Conservation (phyloP, 345 rosid genomes). For the Odontarrhena argentea region DNA sequence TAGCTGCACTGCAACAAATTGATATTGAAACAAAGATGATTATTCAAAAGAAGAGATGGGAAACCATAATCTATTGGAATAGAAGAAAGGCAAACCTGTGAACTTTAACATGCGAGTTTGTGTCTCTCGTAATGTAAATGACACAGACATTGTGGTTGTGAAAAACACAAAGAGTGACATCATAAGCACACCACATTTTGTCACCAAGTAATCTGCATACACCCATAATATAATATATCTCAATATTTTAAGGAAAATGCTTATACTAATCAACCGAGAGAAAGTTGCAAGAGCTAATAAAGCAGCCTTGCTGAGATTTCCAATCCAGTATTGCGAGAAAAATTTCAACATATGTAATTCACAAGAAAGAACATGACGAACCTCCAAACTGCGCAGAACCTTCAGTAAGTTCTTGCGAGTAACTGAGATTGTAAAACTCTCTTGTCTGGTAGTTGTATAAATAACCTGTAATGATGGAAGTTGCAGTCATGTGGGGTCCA, state of each 20-base stretch:
- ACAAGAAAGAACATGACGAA: constrained; percentile 39
- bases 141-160: constrained; percentile 99
- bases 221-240: constrained; percentile 13
- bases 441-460: constrained; percentile 83
- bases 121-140: constrained; percentile 96
- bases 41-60: constrained; percentile 23
- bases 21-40: constrained; percentile 41
- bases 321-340: constrained; percentile 7
- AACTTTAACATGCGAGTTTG: constrained; percentile 98
- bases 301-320: constrained; percentile 13
- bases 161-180: constrained; percentile 98
- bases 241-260: not conserved
- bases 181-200: constrained; percentile 98
- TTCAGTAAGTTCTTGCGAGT: constrained; percentile 75
- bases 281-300: constrained; percentile 18
- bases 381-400: constrained; percentile 94
- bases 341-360: not conserved
- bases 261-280: constrained; percentile 19
- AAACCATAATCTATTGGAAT: constrained; percentile 14
- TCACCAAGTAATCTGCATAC: constrained; percentile 90
- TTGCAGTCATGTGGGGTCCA: constrained; percentile 20
- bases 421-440: constrained; percentile 93
- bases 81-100: constrained; percentile 63
- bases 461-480: constrained; percentile 58
- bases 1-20: constrained; percentile 91